Evolutionary conservation across 2,329 filamentous ascomycete genomes (phyloP), one percentile per base, ranked within the genome.

Genomic region (Fusarium coffeatum): DNA sequence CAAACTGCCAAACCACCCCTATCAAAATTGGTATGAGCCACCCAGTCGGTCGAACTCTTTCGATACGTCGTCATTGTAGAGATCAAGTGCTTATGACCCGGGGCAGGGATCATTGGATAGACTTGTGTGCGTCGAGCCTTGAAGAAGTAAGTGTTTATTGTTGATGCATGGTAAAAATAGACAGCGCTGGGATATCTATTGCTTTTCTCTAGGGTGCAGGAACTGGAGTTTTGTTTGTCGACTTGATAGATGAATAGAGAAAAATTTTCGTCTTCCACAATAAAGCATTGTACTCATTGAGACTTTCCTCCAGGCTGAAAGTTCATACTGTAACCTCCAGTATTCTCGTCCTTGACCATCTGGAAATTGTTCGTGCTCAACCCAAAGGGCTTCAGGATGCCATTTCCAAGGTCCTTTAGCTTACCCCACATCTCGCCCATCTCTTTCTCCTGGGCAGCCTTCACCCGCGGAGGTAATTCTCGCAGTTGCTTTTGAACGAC

Each of bases 391-490:
- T 92, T 97, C 53, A 99, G 79, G 18, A 99, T 89, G 2, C 94
- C 93, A 77, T 99, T 97, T 0, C 96, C 96, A 64, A 99, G 83
- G 80, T 92, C 90, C 78, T 97, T 98, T 74, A 99, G 81, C 83
- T 98, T 98, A 20, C 92, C 93, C 94, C 97, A 97, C 94, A 98
- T 98, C 82, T 99, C 95, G 5, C 88, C 90, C 87, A 96, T 93
- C 81, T 99, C 96, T 72, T 87, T 87, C 76, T 97, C 91, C 81
- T 94, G 93, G 2, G 94, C 94, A 20, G 87, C 87, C 69, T 95
- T 92, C 51, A 93, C 87, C 66, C 86, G 85, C 2, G 86, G 83
- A 3, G 93, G 93, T 41, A 98, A 80, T 23, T 84, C 82, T 16
- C 84, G 80, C 63, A 97, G 83, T 72, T 93, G 91, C 28, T 83